Conservation (phyloP, 495 filamentous ascomycete genomes). For the Xylaria grammica region DNA sequence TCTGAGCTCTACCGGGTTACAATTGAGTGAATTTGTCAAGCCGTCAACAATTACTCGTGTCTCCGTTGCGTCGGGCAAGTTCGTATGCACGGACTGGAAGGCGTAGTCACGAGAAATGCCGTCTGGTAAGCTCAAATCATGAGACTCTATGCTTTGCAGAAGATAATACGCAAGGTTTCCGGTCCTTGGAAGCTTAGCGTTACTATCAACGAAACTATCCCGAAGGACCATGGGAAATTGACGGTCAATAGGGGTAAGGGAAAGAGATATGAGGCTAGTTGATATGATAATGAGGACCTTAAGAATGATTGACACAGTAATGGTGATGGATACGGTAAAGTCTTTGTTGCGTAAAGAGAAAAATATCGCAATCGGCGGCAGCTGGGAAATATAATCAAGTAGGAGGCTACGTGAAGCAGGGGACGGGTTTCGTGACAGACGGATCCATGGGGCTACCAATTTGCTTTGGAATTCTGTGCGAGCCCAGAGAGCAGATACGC, state of each 20-base stretch:
- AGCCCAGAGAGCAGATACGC: slow-evolving; percentile 34
- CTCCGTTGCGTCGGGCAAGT: background rate
- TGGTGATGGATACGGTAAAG: slow-evolving; percentile 26
- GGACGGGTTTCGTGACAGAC: slow-evolving; percentile 15
- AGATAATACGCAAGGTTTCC: background rate
- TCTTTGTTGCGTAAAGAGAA: slow-evolving; percentile 27
- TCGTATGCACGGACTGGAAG: slow-evolving; percentile 7
- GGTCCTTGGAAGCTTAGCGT: background rate
- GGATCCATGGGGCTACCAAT: slow-evolving; percentile 35
- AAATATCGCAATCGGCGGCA: slow-evolving; percentile 6
- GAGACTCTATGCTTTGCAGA: background rate
- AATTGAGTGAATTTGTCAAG: background rate
- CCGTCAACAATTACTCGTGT: background rate
- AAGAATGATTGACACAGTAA: slow-evolving; percentile 26
- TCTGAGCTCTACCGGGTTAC: background rate
- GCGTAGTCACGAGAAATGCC: slow-evolving; percentile 5
- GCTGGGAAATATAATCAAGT: slow-evolving; percentile 34
- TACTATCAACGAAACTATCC: background rate
- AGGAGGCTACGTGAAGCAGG: slow-evolving; percentile 28
- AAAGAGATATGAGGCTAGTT: slow-evolving; percentile 28
- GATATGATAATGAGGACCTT: slow-evolving; percentile 29
- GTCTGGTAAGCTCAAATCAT: background rate
- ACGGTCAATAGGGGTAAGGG: slow-evolving; percentile 1
- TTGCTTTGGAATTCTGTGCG: slow-evolving; percentile 38
- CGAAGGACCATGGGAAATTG: background rate